Base-by-base conservation (phyloP, 208 protist genomes). In the Vickermania ingenoplastis region DNA sequence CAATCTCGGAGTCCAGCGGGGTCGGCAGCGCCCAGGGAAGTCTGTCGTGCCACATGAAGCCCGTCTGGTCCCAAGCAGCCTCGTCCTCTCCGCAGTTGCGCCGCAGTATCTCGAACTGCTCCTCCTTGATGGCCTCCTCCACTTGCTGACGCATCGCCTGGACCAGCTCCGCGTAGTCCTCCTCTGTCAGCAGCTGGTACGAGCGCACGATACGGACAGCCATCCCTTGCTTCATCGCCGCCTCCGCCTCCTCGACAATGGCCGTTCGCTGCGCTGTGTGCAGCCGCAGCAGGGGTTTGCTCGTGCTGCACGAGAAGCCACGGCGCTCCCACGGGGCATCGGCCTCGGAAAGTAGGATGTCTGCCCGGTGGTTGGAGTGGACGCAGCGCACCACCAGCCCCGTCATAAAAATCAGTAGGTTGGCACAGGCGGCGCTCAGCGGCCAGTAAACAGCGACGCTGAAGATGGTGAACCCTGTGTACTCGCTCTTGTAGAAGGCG, bases 181-280 rank as follows among this genome's bases (percentile, higher is more conserved):
- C 72, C 71, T 94, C 83, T 14, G 81, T 88, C 74, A 90, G 87
- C 49, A 94, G 83, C 28, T 88, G 77, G 59, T 94, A 94, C 65
- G 73, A 85, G 25, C 83, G 76, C 29, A 88, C 81, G 63, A 94
- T 91, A 61, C 87, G 87, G 13, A 94, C 87, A 23, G 64, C 63
- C 67, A 84, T 66, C 11, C 87, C 87, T 2, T 78, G 65, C 48
- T 55, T 57, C 56, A 94, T 75, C 23, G 82, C 87, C 13, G 71
- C 73, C 57, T 73, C 74, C 0, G 87, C 79, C 65, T 94, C 87
- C 31, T 74, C 63, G 30, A 94, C 56, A 63, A 94, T 94, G 55
- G 71, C 69, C n/a, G 89, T 82, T 27, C 87, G 83, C 65, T 89
- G 83, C 14, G 68, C 64, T n/a, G 87, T 90, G 72, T 94, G 87